Evolutionary conservation across 768 basidiomycete species (phyloP).

Genomic region (Suillus americanus): DNA sequence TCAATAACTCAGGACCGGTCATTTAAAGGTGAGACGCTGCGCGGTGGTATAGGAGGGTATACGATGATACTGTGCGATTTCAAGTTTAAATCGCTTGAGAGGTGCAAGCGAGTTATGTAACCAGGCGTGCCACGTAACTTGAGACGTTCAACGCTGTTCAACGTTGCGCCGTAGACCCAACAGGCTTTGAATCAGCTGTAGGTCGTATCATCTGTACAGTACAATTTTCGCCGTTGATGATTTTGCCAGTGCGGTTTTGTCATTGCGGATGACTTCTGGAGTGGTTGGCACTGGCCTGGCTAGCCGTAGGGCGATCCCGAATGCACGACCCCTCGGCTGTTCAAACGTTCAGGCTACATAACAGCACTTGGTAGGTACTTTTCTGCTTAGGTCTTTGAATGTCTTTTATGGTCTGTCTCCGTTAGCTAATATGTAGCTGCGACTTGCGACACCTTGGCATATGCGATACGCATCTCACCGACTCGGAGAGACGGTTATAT

Average conservation of each 20-base stretch:
- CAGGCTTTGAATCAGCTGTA: not conserved
- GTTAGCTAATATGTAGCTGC: not conserved
- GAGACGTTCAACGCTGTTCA: not conserved
- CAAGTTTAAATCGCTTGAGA: not conserved
- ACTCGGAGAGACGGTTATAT: not conserved
- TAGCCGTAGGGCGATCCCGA: not conserved
- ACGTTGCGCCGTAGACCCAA: not conserved
- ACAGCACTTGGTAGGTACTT: not conserved
- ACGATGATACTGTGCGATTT: not conserved
- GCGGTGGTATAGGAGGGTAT: not conserved
- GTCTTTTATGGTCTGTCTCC: not conserved
- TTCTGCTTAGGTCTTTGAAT: not conserved
- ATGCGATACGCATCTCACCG: not conserved
- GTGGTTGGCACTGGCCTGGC: too few species aligned
- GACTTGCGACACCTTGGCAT: not conserved
- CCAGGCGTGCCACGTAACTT: not conserved
- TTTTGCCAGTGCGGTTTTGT: not conserved
- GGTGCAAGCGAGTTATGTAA: not conserved
- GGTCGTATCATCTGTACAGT: not conserved
- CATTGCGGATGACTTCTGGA: not conserved
- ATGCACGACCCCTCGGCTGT: not conserved
- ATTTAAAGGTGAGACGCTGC: not conserved
- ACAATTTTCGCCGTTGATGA: not conserved
- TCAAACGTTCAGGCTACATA: not conserved
- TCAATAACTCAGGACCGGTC: conserved; percentile 10